phyloP scores from a whole-genome alignment of 129 eudicot genomes.

The Smallanthus sonchifolius region DNA sequence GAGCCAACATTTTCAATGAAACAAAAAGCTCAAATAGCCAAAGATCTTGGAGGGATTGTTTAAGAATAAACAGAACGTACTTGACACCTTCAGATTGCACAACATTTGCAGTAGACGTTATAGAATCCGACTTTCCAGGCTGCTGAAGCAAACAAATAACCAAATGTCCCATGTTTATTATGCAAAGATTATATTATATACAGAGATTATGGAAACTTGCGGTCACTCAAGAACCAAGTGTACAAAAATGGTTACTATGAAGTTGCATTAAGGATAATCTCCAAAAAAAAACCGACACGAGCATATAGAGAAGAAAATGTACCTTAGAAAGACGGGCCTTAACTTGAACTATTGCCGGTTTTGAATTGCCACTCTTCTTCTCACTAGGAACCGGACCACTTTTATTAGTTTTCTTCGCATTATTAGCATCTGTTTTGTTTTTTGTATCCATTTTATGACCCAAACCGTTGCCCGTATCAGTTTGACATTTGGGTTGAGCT shows the following conservation, averaged over 20 bases:
- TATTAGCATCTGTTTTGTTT: conserved; percentile 37
- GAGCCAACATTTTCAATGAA: conserved; percentile 1
- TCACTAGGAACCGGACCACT: conserved; percentile 39
- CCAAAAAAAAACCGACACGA: not conserved
- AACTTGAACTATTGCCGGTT: conserved; percentile 33
- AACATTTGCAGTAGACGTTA: conserved; percentile 25
- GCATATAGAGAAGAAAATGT: not conserved
- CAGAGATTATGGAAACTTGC: not conserved
- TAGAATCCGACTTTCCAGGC: conserved; percentile 37
- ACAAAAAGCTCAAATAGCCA: conserved; percentile 11
- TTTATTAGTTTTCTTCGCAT: conserved; percentile 30
- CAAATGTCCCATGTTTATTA: not conserved
- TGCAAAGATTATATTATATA: not conserved
- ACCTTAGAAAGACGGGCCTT: conserved; percentile 45
- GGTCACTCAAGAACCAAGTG: not conserved
- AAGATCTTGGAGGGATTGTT: not conserved
- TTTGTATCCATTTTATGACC: conserved; percentile 35
- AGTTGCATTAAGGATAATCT: not conserved
- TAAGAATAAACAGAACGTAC: conserved; percentile 41
- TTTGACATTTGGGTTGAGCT: conserved; percentile 33
- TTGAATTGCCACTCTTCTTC: conserved; percentile 41
- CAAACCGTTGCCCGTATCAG: conserved; percentile 24
- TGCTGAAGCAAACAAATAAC: conserved; percentile 31
- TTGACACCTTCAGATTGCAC: conserved; percentile 33
- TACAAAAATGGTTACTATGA: not conserved